Base-by-base conservation (phyloP, 148 eudicot genomes). In the Rhododendron mucronatum region DNA sequence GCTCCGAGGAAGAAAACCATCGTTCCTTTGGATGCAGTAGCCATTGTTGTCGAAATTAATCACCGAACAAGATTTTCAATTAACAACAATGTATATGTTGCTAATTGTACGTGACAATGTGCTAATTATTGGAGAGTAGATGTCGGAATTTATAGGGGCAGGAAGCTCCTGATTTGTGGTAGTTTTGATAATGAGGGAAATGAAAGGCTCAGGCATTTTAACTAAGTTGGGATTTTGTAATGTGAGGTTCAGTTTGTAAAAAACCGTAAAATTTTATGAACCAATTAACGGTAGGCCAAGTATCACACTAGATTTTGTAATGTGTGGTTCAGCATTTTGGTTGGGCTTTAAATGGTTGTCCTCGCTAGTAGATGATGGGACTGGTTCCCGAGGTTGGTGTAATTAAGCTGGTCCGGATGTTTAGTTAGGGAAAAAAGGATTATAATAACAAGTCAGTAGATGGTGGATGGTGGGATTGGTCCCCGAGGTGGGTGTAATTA, bases 1-100 rank as follows among this genome's bases (percentile, higher is more conserved):
- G 48, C 45, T 2, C 84, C 84, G 30, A 82, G 73, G 84, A 44
- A 82, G 16, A 82, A 55, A 15, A 20, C 84, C 37, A 59, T n/a
- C 15, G 37, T 55, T 53, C 50, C 84, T 55, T 82, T 82, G 69
- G 73, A 28, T 33, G 67, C 10, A 23, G 71, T 5, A 39, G 84
- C 84, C 84, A 82, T 82, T 41, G 74, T 59, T 82, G 26, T 4
- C 15, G 33, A 39, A 41, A 77, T 20, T 77, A 77, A 30, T 67
- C 7, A 37, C 45, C 44, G 30, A 33, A 1, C 4, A 33, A 73
- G 7, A 41, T 6, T 13, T 65, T n/a, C 13, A 65, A n/a, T 65
- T 2, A 59, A 21, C 65, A 59, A 59, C 71, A 65, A 65, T 51
- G 61, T 67, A 28, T 26, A 67, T 11, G 2, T 30, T 13, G 76